These are phyloP conservation scores for Haplosporangium sp. DNA, from an alignment of 371 early-diverging fungal species.

Conservation along the genomic window DNA sequence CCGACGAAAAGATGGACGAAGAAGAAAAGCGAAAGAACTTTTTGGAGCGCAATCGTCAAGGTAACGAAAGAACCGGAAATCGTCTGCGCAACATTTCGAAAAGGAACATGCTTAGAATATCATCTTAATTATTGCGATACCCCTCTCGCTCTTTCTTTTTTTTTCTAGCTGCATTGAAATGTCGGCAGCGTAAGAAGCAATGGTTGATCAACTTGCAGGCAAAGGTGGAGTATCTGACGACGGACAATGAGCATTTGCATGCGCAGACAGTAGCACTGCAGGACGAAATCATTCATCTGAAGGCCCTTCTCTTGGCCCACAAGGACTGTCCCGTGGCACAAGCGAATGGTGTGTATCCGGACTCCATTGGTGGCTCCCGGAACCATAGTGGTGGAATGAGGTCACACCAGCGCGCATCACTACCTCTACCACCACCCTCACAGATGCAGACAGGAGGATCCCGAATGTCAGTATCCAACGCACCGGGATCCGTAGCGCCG, in stretches of 20 bases:
- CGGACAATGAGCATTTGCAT: slow-evolving; percentile 79
- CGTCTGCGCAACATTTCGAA: too few species aligned
- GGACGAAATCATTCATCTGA: slow-evolving; percentile 79
- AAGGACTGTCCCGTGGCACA: slow-evolving; percentile 80
- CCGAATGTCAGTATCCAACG: slow-evolving; percentile 13
- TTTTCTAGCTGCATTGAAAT: slow-evolving; percentile 80
- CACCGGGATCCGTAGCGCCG: slow-evolving; percentile 16
- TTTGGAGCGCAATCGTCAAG: slow-evolving; percentile 85
- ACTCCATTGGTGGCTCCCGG: slow-evolving; percentile 29
- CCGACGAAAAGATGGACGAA: slow-evolving; percentile 61
- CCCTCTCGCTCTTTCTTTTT: neutral
- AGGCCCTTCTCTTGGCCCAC: slow-evolving; percentile 79
- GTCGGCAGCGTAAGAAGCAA: slow-evolving; percentile 90
- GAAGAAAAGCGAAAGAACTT: slow-evolving; percentile 82
- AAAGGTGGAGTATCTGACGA: slow-evolving; percentile 75
- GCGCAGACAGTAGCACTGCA: slow-evolving; percentile 72
- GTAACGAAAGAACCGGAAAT: slow-evolving; percentile 51
- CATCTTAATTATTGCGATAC: too few species aligned
- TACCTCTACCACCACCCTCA: slow-evolving; percentile 17
- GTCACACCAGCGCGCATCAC: slow-evolving; percentile 14
- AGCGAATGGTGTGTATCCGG: slow-evolving; percentile 67
- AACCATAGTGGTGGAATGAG: slow-evolving; percentile 21
- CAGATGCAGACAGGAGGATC: slow-evolving; percentile 34
- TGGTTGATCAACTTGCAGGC: slow-evolving; percentile 82
- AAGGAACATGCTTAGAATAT: too few species aligned